These are phyloP conservation scores for Penicillium corylophilum DNA, from an alignment of 2,329 filamentous ascomycete genomes.

Conservation along the genomic window DNA sequence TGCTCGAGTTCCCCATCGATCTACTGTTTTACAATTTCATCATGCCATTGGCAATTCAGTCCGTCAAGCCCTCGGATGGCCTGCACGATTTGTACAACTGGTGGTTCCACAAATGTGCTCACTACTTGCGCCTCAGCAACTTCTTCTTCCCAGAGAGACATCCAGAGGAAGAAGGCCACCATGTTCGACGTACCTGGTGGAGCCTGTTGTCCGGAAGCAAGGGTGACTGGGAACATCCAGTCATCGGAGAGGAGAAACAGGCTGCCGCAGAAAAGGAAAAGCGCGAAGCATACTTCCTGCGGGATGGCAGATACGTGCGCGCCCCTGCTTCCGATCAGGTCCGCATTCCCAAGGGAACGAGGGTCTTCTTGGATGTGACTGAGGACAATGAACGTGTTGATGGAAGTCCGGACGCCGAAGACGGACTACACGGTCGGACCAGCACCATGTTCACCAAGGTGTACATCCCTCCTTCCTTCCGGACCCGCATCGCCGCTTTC, in stretches of 20 bases:
- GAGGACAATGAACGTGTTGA: slow-evolving; percentile 66
- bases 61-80: slow-evolving; percentile 80
- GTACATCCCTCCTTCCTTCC: slow-evolving; percentile 83
- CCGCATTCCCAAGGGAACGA: slow-evolving; percentile 79
- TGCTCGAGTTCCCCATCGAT: slow-evolving; percentile 91
- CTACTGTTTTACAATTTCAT: slow-evolving; percentile 95
- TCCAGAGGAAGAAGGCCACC: slow-evolving; percentile 75
- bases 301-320: slow-evolving; percentile 79
- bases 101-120: slow-evolving; percentile 91
- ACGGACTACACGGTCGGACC: slow-evolving; percentile 60
- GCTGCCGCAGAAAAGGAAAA: slow-evolving; percentile 41
- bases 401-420: slow-evolving; percentile 53
- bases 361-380: slow-evolving; percentile 76
- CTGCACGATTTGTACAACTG: slow-evolving; percentile 85
- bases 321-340: slow-evolving; percentile 95
- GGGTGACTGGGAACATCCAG: slow-evolving; percentile 38
- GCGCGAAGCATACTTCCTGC: slow-evolving; percentile 54
- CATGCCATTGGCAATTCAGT: slow-evolving; percentile 80
- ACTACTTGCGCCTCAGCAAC: slow-evolving; percentile 76
- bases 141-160: slow-evolving; percentile 87
- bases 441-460: slow-evolving; percentile 67
- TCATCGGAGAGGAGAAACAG: slow-evolving; percentile 34
- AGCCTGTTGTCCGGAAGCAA: slow-evolving; percentile 35
- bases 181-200: slow-evolving; percentile 62
- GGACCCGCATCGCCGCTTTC: slow-evolving; percentile 75